Conservation (phyloP, 495 filamentous ascomycete genomes). For the Podospora sp. region DNA sequence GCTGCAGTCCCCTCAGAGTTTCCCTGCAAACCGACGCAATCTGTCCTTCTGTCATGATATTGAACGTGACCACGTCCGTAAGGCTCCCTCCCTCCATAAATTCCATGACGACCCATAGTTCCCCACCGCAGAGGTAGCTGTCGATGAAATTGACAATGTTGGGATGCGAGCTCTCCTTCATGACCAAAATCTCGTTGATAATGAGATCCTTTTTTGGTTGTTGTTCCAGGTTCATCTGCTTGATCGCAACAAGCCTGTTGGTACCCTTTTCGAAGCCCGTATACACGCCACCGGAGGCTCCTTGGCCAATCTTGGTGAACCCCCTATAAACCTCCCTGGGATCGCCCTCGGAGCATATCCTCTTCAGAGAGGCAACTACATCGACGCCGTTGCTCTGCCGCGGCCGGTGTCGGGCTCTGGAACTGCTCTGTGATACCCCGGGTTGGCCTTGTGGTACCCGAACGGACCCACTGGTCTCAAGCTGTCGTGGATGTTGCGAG, state of each 20-base stretch:
- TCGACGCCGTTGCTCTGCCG: constrained; percentile 75
- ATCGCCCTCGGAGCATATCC: constrained; percentile 87
- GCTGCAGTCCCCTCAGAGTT: constrained; percentile 88
- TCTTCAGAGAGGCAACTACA: constrained; percentile 77
- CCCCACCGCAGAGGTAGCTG: constrained; percentile 83
- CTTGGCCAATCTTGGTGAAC: constrained; percentile 95
- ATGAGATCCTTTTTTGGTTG: constrained; percentile 99
- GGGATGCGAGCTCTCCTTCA: constrained; percentile 97
- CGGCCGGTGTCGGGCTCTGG: constrained; percentile 74
- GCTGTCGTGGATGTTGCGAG: constrained; percentile 55
- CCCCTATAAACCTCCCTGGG: constrained; percentile 84
- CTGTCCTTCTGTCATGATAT: constrained; percentile 97
- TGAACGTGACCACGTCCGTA: constrained; percentile 98
- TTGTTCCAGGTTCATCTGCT: constrained; percentile 98
- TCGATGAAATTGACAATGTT: constrained; percentile 99
- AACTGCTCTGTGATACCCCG: constrained; percentile 47
- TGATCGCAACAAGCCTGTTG: constrained; percentile 92
- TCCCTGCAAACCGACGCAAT: constrained; percentile 95
- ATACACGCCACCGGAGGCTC: constrained; percentile 93
- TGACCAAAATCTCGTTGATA: constrained; percentile 97
- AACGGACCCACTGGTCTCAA: constrained; percentile 61
- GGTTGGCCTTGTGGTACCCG: constrained; percentile 47
- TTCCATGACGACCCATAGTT: constrained; percentile 99
- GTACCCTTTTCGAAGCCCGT: constrained; percentile 84
- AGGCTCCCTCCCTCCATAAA: constrained; percentile 98